A percentile compares a stretch with the other conserved stretches of the same genome.
These are phyloP conservation scores for Acer yangbiense DNA, from an alignment of 345 rosid species.

Conservation along the genomic window DNA sequence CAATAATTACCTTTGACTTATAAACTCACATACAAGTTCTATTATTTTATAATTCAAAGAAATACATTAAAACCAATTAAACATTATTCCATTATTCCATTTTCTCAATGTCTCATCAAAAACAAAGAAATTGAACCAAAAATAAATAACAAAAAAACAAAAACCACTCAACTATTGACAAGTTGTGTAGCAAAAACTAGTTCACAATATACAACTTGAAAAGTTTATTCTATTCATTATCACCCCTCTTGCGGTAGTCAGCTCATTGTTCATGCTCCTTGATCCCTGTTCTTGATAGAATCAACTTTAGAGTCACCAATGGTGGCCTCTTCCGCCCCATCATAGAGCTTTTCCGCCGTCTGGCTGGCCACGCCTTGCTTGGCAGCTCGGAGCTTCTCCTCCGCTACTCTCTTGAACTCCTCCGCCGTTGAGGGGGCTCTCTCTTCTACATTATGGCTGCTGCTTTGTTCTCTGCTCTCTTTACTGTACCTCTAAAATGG, in stretches of 20 bases:
- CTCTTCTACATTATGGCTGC: constrained; percentile 15
- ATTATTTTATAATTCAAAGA: no score
- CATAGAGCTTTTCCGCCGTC: constrained; percentile 35
- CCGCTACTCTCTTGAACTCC: constrained; percentile 36
- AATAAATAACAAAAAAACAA: no score
- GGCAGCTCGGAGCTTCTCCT: constrained; percentile 18
- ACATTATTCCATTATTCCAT: no score
- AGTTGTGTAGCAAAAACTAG: background rate
- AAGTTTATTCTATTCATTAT: background rate
- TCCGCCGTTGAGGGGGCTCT: constrained; percentile 22
- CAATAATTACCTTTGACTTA: no score
- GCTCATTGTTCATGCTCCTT: constrained; percentile 25
- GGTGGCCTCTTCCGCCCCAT: constrained; percentile 30
- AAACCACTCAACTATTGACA: background rate
- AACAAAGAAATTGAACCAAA: no score
- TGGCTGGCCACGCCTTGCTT: constrained; percentile 37
- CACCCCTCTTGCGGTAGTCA: constrained; percentile 20
- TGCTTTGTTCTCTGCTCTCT: constrained; percentile 9
- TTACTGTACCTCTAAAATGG: constrained; percentile 31
- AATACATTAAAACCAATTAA: no score
- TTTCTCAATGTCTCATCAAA: no score
- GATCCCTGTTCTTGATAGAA: constrained; percentile 21
- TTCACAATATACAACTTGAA: background rate
- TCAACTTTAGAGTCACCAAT: constrained; percentile 26
- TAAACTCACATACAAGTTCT: no score